Base-by-base conservation (phyloP, 768 basidiomycete genomes). In the Pulveroboletus sp. region DNA sequence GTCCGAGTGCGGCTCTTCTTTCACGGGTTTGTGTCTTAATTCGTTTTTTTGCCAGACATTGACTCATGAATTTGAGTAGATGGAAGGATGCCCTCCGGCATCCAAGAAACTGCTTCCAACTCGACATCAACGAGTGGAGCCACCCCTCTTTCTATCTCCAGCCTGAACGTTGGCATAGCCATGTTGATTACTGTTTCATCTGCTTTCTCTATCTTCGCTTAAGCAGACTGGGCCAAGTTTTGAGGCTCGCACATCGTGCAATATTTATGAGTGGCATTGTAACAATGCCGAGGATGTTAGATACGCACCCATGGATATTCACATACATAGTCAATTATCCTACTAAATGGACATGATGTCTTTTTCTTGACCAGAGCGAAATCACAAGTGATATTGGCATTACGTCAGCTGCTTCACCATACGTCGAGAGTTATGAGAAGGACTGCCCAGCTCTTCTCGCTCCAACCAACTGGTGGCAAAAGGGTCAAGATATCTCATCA, bases 1-100 rank as follows among this genome's bases (percentile, higher is more conserved):
- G 50, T 42, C 52, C 16, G 20, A 51, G 7, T 84, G 83, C 52
- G 81, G 82, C 12, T 57, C 77, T 36, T 65, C 67, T 12, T 84
- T 83, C 65, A 76, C 69, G 39, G 69, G 81, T 84, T 60, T 50
- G 75, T 64, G 6, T 40, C n/a, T 11, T 10, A 36, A 36, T n/a
- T 17, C 17, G 0, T 14, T 16, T 17, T 33, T 8, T 34, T 20
- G 2, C 34, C 9, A 20, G 19, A 29, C 16, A 3, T 11, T 27
- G 10, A 8, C 47, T 59, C 24, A 60, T 14, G 6, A 12, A n/a
- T 32, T 52, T 27, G 40, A 40, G 13, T 27, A 70, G 69, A 69
- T 35, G 67, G 68, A 21, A 59, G 64, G 41, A 61, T 57, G 34
- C 68, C 69, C 3, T 57, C 68, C 25, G 36, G 3, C 44, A 58